phyloP scores from a whole-genome alignment of 305 asterid species.

The Andrographis paniculata region DNA sequence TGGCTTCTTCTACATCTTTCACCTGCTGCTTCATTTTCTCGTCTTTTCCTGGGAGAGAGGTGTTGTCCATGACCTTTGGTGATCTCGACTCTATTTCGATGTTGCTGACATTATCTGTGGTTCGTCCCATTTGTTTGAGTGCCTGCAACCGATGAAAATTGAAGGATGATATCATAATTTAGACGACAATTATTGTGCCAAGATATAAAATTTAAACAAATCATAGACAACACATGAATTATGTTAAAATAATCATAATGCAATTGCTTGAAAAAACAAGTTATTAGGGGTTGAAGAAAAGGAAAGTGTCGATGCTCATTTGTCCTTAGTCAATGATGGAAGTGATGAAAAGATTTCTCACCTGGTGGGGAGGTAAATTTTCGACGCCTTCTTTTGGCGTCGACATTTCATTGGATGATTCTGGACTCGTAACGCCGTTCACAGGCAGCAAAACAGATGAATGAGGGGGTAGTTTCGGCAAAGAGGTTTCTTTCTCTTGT shows the following conservation, averaged over 20 bases:
- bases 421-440: constrained; percentile 55
- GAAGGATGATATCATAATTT: not conserved
- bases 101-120: constrained; percentile 20
- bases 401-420: constrained; percentile 30
- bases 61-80: constrained; percentile 23
- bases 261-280: too few relatives aligned
- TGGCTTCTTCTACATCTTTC: constrained; percentile 33
- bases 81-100: constrained; percentile 30
- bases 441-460: constrained; percentile 47
- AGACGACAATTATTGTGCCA: too few relatives aligned
- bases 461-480: constrained; percentile 31
- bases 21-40: constrained; percentile 27
- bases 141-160: constrained; percentile 28
- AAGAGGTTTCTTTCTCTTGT: constrained; percentile 34
- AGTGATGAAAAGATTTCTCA: constrained; percentile 19
- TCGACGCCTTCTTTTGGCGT: constrained; percentile 36
- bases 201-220: too few relatives aligned
- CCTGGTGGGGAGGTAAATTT: constrained; percentile 37
- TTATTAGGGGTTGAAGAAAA: too few relatives aligned
- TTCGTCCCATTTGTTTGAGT: constrained; percentile 28
- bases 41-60: constrained; percentile 21
- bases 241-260: too few relatives aligned
- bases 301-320: too few relatives aligned
- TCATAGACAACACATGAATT: too few relatives aligned
- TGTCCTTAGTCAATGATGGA: not conserved